Base-by-base conservation (phyloP, 163 green algal genomes). In the Coccomyxa subellipsoidea region DNA sequence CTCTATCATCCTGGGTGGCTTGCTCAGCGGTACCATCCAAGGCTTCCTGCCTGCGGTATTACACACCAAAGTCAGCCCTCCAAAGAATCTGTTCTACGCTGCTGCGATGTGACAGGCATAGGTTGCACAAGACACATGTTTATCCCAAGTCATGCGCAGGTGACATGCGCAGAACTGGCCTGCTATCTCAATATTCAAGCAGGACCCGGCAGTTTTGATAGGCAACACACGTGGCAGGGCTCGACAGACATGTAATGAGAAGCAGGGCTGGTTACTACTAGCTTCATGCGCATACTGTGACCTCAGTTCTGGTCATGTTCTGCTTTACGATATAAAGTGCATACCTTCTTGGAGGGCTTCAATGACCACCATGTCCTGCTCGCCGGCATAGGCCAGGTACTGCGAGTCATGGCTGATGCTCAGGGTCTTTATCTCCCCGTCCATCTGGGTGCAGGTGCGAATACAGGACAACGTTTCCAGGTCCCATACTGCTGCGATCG, bases 371-470 rank as follows among this genome's bases (percentile, higher is more conserved):
- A 47, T 47, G 32, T 77, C 70, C 70, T 77, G 70, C 70, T 77
- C 32, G 70, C 70, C 70, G 32, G 32, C 70, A 34, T 77, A 77
- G 0, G 70, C 70, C 34, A 77, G 27, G 34, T 77, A 40, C 70
- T 40, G 70, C 32, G 70, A 38, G 70, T 77, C 70, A 40, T 40
- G 32, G 70, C 70, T 77, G 70, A 77, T 40, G 70, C 70, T 77
- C 10, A 77, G 27, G 32, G 70, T 40, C 12, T 47, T 40, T 27
- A 77, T 34, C 12, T 27, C 32, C 32, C 34, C 32, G 32, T 77
- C 70, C 70, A 77, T 38, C 32, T 38, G 32, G 70, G 70, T 77
- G 70, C 32, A 77, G 9, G 70, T 77, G 70, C 32, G 70, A 4
- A 39, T 27, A 23, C 70, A 77, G 18, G 70, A n/a, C 70, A 40